Evolutionary conservation across 768 basidiomycete genomes (phyloP).

Genomic region (Suillus weaverae): DNA sequence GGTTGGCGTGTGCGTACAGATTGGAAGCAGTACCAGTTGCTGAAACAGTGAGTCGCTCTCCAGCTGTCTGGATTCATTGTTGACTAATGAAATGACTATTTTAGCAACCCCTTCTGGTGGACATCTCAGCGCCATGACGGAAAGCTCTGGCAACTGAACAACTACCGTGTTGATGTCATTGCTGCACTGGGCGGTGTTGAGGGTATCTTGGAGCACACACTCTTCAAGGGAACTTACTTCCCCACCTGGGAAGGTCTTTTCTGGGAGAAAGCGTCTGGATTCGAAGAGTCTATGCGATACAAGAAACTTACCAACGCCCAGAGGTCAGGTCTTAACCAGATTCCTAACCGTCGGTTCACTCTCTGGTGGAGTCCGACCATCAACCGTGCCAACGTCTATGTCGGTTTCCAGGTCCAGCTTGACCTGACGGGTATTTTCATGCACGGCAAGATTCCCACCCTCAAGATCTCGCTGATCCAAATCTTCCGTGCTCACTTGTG

Average conservation of each 20-base stretch:
- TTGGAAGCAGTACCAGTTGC: conserved; percentile 95
- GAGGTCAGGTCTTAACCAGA: conserved; percentile 95
- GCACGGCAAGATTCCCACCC: conserved; percentile 97
- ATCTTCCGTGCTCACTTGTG: conserved; percentile 99
- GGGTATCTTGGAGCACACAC: conserved; percentile 92
- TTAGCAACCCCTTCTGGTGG: conserved; percentile 98
- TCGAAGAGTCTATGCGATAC: conserved; percentile 95
- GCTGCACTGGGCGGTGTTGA: conserved; percentile 97
- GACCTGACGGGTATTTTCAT: conserved; percentile 98
- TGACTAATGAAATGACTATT: not conserved
- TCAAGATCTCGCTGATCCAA: conserved; percentile 99
- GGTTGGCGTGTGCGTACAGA: conserved; percentile 98
- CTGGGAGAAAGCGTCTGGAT: conserved; percentile 98
- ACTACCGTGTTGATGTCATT: conserved; percentile 98
- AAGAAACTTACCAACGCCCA: conserved; percentile 98
- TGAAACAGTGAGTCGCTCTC: conserved; percentile 69
- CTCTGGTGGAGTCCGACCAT: conserved; percentile 99
- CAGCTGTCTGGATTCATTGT: conserved; percentile 14
- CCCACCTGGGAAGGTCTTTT: conserved; percentile 98
- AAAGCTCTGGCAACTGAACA: conserved; percentile 96
- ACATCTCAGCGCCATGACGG: conserved; percentile 96
- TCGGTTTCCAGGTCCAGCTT: conserved; percentile 99
- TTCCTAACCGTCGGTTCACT: conserved; percentile 98
- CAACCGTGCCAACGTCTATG: conserved; percentile 98
- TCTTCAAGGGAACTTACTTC: conserved; percentile 98